These are phyloP conservation scores for Stromatinia cepivora DNA, from an alignment of 2,329 filamentous ascomycete species.

Conservation along the genomic window DNA sequence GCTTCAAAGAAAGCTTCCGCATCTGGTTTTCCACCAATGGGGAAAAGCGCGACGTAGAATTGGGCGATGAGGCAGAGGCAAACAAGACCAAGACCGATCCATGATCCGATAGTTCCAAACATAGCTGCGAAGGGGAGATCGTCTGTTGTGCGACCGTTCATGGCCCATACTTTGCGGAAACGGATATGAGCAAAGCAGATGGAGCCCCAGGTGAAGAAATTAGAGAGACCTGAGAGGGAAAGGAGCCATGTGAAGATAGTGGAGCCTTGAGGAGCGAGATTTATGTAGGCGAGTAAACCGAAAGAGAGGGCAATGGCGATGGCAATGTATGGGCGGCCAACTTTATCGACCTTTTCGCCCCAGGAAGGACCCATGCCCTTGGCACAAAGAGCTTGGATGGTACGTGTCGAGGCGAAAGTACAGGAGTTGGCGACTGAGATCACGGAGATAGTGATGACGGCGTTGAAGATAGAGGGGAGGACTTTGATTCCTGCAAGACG, in stretches of 20 bases:
- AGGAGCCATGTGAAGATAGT: constrained; percentile 72
- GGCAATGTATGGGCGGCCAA: constrained; percentile 68
- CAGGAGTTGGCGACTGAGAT: constrained; percentile 89
- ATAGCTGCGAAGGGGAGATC: constrained; percentile 51
- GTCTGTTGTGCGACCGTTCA: constrained; percentile 54
- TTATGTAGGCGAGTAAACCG: constrained; percentile 60
- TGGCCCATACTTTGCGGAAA: constrained; percentile 62
- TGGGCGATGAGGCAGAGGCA: constrained; percentile 64
- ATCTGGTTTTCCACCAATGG: constrained; percentile 49
- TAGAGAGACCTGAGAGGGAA: constrained; percentile 69
- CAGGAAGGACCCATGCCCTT: constrained; percentile 77
- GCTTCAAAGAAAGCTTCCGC: constrained; percentile 43
- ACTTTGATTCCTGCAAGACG: constrained; percentile 77
- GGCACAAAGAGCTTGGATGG: constrained; percentile 84
- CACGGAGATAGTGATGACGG: constrained; percentile 86
- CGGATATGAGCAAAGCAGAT: constrained; percentile 66
- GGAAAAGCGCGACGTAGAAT: constrained; percentile 48
- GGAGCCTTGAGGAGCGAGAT: constrained; percentile 57
- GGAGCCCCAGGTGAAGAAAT: constrained; percentile 74
- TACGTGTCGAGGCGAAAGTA: constrained; percentile 88
- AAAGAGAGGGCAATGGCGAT: constrained; percentile 53
- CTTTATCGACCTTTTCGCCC: constrained; percentile 77
- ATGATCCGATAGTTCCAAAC: constrained; percentile 66
- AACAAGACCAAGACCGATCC: constrained; percentile 66
- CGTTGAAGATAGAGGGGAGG: constrained; percentile 88